These are phyloP conservation scores for Colletotrichum sp. DNA, from an alignment of 2,329 filamentous ascomycete species.

Conservation along the genomic window DNA sequence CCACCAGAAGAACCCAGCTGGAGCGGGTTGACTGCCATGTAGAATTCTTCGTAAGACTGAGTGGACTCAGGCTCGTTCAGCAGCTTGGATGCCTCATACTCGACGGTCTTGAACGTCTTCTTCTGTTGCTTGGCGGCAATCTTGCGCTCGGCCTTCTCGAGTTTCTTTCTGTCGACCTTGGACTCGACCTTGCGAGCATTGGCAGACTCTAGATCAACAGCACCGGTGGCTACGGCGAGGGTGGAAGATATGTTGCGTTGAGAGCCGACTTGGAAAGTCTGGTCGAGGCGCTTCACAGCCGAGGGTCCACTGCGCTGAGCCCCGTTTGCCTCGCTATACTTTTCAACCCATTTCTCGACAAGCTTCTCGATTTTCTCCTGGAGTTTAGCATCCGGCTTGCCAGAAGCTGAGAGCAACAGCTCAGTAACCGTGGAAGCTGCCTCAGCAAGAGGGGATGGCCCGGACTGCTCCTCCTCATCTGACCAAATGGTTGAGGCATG, in stretches of 20 bases:
- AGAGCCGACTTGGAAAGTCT: conserved; percentile 92
- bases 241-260: conserved; percentile 97
- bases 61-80: conserved; percentile 82
- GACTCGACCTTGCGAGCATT: conserved; percentile 95
- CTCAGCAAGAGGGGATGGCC: conserved; percentile 79
- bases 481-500: conserved; percentile 89
- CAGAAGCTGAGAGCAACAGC: conserved; percentile 91
- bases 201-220: conserved; percentile 91
- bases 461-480: conserved; percentile 72
- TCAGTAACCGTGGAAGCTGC: conserved; percentile 86
- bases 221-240: conserved; percentile 81
- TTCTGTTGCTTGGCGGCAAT: conserved; percentile 98
- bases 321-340: conserved; percentile 77
- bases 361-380: conserved; percentile 81
- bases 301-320: conserved; percentile 75
- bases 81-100: conserved; percentile 93
- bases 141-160: conserved; percentile 97
- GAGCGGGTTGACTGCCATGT: conserved; percentile 98
- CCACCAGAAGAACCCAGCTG: conserved; percentile 77
- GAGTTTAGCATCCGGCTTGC: conserved; percentile 73
- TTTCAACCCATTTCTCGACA: conserved; percentile 88
- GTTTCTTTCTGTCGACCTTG: conserved; percentile 96
- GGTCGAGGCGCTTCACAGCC: conserved; percentile 83
- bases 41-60: conserved; percentile 98
- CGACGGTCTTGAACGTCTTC: conserved; percentile 97